phyloP scores from a whole-genome alignment of 345 rosid genomes.

The Sonneratia caseolaris region DNA sequence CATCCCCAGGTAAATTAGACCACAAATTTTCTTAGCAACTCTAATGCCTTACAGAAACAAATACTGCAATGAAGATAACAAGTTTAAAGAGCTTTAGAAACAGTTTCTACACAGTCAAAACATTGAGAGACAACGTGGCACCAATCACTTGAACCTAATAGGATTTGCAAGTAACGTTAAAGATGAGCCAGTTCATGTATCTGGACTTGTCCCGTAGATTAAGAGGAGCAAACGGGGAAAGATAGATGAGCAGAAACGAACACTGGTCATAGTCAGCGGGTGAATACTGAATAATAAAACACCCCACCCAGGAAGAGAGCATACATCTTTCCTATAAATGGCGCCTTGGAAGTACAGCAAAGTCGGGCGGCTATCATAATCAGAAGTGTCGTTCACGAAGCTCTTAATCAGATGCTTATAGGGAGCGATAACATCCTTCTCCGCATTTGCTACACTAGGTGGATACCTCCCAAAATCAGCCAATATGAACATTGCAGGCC shows the following conservation, averaged over 20 bases:
- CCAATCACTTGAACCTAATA: no score
- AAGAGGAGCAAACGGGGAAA: background rate
- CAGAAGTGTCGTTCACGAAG: constrained; percentile 52
- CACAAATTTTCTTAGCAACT: background rate
- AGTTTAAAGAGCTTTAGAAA: background rate
- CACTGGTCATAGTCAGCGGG: background rate
- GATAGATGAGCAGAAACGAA: background rate
- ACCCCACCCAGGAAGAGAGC: constrained; percentile 18
- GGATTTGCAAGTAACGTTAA: no score
- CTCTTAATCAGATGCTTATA: constrained; percentile 69
- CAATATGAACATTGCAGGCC: constrained; percentile 72
- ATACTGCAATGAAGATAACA: no score
- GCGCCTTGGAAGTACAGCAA: constrained; percentile 97
- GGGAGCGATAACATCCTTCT: constrained; percentile 87
- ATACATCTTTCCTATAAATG: constrained; percentile 88
- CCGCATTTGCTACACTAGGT: constrained; percentile 61
- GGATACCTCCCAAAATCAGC: constrained; percentile 96
- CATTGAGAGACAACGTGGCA: background rate
- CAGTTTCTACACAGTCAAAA: background rate
- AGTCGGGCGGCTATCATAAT: constrained; percentile 59
- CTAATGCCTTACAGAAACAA: no score
- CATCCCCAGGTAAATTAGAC: background rate
- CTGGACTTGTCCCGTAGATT: background rate
- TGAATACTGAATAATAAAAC: background rate
- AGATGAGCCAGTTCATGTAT: background rate